Percentiles rank a stretch among this genome's conserved stretches.
Evolutionary conservation across 495 filamentous ascomycete species (phyloP).

Genomic region (Neurospora sp.): DNA sequence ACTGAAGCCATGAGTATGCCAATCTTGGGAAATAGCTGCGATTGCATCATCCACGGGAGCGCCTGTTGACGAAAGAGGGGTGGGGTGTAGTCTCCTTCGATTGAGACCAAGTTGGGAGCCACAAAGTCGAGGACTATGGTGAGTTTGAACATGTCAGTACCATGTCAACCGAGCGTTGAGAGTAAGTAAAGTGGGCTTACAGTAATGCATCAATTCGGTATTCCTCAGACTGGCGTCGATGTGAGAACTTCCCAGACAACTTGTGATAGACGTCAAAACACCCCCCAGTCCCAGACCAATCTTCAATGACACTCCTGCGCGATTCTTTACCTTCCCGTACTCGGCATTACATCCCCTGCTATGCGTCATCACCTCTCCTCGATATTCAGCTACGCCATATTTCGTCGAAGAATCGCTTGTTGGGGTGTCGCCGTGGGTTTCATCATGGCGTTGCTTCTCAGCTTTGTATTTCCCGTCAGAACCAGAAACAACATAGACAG

Average conservation of each 20-base stretch:
- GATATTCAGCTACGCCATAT: neutral
- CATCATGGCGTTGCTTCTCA: neutral
- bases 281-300: conserved; percentile 4
- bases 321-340: neutral
- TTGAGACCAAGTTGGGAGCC: conserved; percentile 13
- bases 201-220: conserved; percentile 15
- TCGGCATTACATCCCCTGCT: neutral
- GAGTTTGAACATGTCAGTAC: neutral
- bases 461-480: neutral
- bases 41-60: conserved; percentile 22
- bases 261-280: conserved; percentile 10
- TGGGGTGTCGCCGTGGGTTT: neutral
- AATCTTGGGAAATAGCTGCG: conserved; percentile 18
- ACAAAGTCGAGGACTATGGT: conserved; percentile 13
- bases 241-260: conserved; percentile 6
- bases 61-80: conserved; percentile 8
- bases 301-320: neutral
- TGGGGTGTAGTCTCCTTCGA: conserved; percentile 12
- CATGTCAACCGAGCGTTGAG: neutral
- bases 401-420: neutral
- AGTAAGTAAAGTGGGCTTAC: conserved; percentile 1
- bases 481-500: conserved; percentile 1
- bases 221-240: conserved; percentile 11
- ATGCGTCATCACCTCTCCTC: neutral
- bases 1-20: conserved; percentile 18